Evolutionary conservation across 225 moss, liverwort and hornwort genomes (phyloP).

Genomic region (Polytrichum formosum): DNA sequence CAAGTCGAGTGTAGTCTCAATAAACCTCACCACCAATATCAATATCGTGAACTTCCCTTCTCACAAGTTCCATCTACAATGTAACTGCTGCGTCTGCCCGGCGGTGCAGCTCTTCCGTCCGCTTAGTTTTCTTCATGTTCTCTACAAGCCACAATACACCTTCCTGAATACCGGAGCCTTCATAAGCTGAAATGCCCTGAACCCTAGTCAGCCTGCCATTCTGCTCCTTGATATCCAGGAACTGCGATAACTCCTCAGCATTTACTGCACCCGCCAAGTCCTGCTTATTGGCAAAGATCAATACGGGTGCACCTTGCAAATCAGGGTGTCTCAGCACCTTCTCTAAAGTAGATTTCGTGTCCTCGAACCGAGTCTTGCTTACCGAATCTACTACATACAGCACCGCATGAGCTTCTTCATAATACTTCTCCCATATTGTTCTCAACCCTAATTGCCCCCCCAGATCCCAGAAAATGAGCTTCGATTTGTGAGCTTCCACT

Average conservation of each 20-base stretch:
- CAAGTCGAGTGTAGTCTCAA: too few species aligned
- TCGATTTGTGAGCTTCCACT: constrained; percentile 91
- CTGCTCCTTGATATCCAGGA: constrained; percentile 68
- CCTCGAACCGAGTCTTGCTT: constrained; percentile 77
- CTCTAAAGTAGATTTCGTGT: constrained; percentile 83
- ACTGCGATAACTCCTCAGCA: constrained; percentile 72
- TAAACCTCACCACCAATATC: constrained; percentile 7
- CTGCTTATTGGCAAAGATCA: constrained; percentile 96
- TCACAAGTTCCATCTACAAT: constrained; percentile 35
- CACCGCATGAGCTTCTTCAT: constrained; percentile 95
- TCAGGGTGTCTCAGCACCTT: constrained; percentile 90
- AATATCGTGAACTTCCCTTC: background rate
- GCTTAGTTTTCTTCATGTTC: constrained; percentile 77
- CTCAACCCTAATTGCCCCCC: constrained; percentile 97
- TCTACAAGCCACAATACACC: constrained; percentile 98
- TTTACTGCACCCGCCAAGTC: constrained; percentile 76
- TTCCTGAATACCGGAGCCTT: constrained; percentile 87
- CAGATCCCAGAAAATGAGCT: constrained; percentile 98
- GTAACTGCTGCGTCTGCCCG: constrained; percentile 75
- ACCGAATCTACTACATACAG: constrained; percentile 92
- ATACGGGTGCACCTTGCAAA: constrained; percentile 85
- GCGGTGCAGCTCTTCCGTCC: constrained; percentile 80
- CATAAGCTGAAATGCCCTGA: constrained; percentile 90
- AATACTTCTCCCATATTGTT: constrained; percentile 99
- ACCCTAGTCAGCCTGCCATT: constrained; percentile 55